Evolutionary conservation across 2,329 filamentous ascomycete species (phyloP).

Genomic region (Trichophyton benhamiae): DNA sequence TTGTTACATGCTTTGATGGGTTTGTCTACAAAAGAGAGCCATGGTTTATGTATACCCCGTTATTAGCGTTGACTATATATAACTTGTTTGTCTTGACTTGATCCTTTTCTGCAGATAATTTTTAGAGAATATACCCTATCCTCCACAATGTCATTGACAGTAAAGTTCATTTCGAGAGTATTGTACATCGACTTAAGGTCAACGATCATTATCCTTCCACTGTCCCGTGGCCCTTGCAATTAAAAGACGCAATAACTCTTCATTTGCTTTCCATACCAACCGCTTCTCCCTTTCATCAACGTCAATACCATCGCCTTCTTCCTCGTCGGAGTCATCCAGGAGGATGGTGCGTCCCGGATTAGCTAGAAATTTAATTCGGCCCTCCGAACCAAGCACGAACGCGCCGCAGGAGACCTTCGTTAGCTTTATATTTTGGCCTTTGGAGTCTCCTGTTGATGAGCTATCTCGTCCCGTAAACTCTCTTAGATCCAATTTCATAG

Average conservation of each 20-base stretch:
- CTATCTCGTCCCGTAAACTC: background rate
- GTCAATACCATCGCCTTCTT: constrained; percentile 13
- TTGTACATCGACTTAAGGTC: too few species aligned
- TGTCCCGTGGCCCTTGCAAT: constrained; percentile 20
- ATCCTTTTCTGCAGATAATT: too few species aligned
- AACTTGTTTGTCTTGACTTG: too few species aligned
- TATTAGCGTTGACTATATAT: background rate
- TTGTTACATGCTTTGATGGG: background rate
- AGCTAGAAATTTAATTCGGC: constrained; percentile 28
- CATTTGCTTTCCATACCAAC: constrained; percentile 22
- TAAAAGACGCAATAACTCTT: constrained; percentile 22
- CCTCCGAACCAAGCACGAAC: constrained; percentile 29
- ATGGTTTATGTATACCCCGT: background rate
- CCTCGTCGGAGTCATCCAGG: constrained; percentile 14
- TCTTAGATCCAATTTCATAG: constrained; percentile 27
- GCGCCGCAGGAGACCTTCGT: constrained; percentile 28
- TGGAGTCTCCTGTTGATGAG: background rate
- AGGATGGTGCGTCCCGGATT: constrained; percentile 12
- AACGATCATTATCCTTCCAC: background rate
- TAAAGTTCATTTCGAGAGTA: background rate
- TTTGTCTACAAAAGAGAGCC: background rate
- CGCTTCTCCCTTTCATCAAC: constrained; percentile 13
- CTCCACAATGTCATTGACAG: background rate
- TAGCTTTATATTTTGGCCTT: constrained; percentile 20
- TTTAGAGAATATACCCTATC: too few species aligned